Percentiles rank a stretch among this genome's conserved stretches.
Conservation (phyloP, 352 stramenopile species). For the Globisporangium canariense region DNA sequence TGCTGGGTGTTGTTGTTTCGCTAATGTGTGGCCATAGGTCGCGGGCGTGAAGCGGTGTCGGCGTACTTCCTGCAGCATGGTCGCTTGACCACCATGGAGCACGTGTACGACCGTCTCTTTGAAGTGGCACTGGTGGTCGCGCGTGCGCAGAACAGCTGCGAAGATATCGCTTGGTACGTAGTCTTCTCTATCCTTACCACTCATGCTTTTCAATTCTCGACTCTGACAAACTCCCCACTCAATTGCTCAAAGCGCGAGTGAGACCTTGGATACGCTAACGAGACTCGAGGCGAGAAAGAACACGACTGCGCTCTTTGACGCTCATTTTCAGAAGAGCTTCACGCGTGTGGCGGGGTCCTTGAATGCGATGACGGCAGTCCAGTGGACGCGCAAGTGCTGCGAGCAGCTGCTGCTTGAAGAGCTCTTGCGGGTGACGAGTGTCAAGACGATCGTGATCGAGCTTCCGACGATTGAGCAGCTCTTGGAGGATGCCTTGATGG, state of each 20-base stretch:
- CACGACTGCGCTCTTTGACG: conserved; percentile 25
- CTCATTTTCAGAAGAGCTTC: conserved; percentile 29
- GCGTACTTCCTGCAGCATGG: conserved; percentile 52
- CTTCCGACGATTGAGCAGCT: not conserved
- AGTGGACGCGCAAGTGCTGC: conserved; percentile 31
- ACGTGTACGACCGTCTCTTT: conserved; percentile 41
- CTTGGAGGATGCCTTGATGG: not conserved
- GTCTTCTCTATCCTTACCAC: conserved; percentile 1
- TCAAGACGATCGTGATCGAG: conserved; percentile 3
- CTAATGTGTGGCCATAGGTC: conserved; percentile 19
- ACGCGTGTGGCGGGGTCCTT: conserved; percentile 19
- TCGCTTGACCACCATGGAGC: conserved; percentile 37
- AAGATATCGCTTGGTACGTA: conserved; percentile 20
- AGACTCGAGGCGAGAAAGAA: conserved; percentile 21
- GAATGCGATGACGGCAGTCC: conserved; percentile 23
- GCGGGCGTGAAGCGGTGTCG: conserved; percentile 41
- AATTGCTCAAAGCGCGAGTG: conserved; percentile 19
- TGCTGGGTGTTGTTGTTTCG: not conserved
- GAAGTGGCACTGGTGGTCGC: conserved; percentile 34
- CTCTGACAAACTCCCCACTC: not conserved
- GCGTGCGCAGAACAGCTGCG: not conserved
- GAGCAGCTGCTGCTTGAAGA: conserved; percentile 29
- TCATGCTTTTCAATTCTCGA: conserved; percentile 6
- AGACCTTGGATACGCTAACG: conserved; percentile 25
- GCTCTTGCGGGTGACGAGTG: conserved; percentile 19